Evolutionary conservation across 257 asterid species (phyloP).

Genomic region (Nicotiana paniculata): DNA sequence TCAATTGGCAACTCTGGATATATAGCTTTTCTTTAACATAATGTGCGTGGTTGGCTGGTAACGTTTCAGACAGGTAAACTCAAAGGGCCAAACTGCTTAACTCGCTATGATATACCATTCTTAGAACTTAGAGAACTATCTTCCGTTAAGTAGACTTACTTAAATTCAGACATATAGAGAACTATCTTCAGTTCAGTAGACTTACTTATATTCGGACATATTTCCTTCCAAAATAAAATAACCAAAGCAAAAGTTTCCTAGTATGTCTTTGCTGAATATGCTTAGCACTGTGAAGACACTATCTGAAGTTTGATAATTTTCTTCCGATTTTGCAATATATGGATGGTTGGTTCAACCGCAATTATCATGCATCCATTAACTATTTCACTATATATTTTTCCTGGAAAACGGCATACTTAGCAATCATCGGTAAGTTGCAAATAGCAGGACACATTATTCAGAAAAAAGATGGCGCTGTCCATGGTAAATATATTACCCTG

Average conservation of each 20-base stretch:
- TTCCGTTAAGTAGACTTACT: too few species aligned
- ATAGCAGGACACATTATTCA: not conserved
- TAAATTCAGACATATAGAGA: not conserved
- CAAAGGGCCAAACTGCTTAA: not conserved
- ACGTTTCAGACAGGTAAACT: not conserved
- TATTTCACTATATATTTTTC: not conserved
- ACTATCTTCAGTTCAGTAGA: not conserved
- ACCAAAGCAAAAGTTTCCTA: not conserved
- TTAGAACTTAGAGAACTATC: not conserved
- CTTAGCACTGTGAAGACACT: not conserved
- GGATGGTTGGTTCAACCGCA: not conserved
- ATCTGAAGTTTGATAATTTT: too few species aligned
- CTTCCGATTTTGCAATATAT: not conserved
- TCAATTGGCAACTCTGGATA: not conserved
- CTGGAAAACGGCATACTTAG: too few species aligned
- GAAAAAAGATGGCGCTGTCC: not conserved
- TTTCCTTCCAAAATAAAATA: not conserved
- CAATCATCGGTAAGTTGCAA: not conserved
- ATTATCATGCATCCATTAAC: not conserved
- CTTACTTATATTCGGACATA: not conserved
- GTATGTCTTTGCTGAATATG: not conserved
- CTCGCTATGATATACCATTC: not conserved
- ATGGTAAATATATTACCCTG: slow-evolving; percentile 48
- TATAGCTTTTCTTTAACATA: not conserved
- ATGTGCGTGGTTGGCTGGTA: not conserved